These are phyloP conservation scores for Fusarium chaquense DNA, from an alignment of 2,329 filamentous ascomycete species.

Conservation along the genomic window DNA sequence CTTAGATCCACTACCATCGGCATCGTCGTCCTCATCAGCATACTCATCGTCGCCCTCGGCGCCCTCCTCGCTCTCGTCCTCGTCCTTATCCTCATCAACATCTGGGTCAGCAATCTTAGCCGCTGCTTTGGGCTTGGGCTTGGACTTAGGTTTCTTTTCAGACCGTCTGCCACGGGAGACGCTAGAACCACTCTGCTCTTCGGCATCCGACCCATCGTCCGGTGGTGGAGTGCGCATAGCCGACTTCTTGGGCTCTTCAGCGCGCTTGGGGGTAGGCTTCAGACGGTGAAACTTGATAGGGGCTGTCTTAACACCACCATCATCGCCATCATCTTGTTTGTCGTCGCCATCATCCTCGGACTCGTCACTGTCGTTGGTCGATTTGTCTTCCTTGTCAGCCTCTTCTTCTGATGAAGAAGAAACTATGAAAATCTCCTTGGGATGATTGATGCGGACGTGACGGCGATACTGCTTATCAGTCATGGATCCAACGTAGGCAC, in stretches of 20 bases:
- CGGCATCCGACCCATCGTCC: not conserved
- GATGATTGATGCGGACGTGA: conserved; percentile 15
- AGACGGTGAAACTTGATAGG: not conserved
- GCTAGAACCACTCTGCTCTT: conserved; percentile 7
- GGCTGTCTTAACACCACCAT: not conserved
- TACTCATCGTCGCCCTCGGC: not conserved
- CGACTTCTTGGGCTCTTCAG: not conserved
- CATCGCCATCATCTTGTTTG: not conserved
- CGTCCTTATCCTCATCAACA: not conserved
- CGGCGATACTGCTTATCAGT: conserved; percentile 7
- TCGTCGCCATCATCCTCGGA: not conserved
- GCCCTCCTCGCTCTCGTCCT: not conserved
- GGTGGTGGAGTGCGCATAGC: not conserved
- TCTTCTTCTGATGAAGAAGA: not conserved
- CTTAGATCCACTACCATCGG: conserved; percentile 11
- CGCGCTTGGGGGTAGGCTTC: not conserved
- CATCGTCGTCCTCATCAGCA: not conserved
- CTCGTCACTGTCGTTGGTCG: not conserved
- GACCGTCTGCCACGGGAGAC: not conserved
- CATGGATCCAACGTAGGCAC: conserved; percentile 19
- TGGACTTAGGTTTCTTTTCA: too few species aligned
- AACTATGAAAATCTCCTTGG: conserved; percentile 5
- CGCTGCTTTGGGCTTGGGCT: not conserved
- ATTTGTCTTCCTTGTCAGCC: too few species aligned
- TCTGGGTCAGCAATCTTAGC: not conserved